Conservation (phyloP, 2,329 filamentous ascomycete species). For the Colletotrichum cuscutae region DNA sequence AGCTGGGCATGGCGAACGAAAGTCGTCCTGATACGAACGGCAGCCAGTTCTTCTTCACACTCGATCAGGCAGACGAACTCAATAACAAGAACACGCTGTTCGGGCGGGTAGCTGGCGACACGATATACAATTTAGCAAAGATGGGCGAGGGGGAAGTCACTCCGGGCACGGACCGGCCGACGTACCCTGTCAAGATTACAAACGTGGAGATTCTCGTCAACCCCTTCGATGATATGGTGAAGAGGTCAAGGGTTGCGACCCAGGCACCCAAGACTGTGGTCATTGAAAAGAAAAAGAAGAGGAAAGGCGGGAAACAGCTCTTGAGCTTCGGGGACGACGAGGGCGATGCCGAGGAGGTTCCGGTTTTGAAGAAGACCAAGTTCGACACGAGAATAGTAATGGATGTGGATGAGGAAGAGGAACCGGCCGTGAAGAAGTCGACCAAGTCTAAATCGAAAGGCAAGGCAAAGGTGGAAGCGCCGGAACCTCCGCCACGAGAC, state of each 20-base stretch:
- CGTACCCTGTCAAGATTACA: constrained; percentile 86
- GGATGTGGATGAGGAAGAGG: constrained; percentile 58
- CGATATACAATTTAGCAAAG: constrained; percentile 94
- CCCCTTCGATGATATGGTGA: constrained; percentile 84
- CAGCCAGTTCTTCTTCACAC: constrained; percentile 96
- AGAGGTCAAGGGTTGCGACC: constrained; percentile 68
- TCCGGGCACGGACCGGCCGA: constrained; percentile 81
- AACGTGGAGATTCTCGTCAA: constrained; percentile 81
- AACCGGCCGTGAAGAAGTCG: constrained; percentile 41
- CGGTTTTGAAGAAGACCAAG: constrained; percentile 78
- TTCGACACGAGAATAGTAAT: constrained; percentile 81
- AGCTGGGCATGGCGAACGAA: constrained; percentile 97
- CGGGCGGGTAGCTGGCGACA: constrained; percentile 90
- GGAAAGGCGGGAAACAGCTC: constrained; percentile 79
- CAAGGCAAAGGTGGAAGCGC: constrained; percentile 42
- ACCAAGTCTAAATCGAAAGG: constrained; percentile 44
- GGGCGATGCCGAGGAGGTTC: constrained; percentile 65
- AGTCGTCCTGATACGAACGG: constrained; percentile 83
- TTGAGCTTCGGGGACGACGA: constrained; percentile 83
- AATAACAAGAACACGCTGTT: constrained; percentile 94
- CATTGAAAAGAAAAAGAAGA: constrained; percentile 70
- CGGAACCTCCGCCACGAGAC: not conserved
- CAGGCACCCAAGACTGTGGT: constrained; percentile 57
- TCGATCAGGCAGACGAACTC: constrained; percentile 86
- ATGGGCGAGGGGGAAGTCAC: constrained; percentile 90